Conservation (phyloP, 73 alveolate genomes). For the Tetrahymena malaccensis region DNA sequence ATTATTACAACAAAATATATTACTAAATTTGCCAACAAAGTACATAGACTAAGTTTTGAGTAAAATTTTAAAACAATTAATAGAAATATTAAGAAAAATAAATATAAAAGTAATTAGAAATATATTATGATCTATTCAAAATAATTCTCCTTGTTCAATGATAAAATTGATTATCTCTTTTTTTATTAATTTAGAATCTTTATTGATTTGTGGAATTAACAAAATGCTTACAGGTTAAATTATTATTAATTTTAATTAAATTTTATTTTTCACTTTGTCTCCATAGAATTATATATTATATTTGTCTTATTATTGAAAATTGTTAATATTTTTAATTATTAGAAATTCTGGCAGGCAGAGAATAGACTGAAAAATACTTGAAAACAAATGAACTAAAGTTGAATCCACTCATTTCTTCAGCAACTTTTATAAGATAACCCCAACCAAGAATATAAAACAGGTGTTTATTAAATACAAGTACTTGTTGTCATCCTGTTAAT, state of each 20-base stretch:
- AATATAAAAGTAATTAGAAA: too few relatives aligned
- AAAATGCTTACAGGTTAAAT: background rate
- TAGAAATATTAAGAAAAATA: too few relatives aligned
- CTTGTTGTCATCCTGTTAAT: background rate
- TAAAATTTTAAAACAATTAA: too few relatives aligned
- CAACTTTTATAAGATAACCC: background rate
- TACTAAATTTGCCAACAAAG: too few relatives aligned
- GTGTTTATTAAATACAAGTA: background rate
- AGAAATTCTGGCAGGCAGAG: too few relatives aligned
- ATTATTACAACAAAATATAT: too few relatives aligned
- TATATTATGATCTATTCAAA: too few relatives aligned
- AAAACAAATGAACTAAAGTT: background rate
- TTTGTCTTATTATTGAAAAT: background rate
- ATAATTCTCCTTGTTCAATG: background rate
- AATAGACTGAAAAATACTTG: background rate
- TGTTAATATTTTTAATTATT: too few relatives aligned
- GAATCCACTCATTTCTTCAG: background rate
- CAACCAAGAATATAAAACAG: background rate
- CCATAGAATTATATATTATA: background rate
- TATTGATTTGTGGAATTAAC: background rate
- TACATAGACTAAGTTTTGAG: too few relatives aligned
- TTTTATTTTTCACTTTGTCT: too few relatives aligned
- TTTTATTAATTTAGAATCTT: too few relatives aligned
- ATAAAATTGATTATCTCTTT: background rate
- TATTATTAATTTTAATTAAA: too few relatives aligned